Conservation (phyloP, 345 rosid species). For the Bruguiera sexangula region DNA sequence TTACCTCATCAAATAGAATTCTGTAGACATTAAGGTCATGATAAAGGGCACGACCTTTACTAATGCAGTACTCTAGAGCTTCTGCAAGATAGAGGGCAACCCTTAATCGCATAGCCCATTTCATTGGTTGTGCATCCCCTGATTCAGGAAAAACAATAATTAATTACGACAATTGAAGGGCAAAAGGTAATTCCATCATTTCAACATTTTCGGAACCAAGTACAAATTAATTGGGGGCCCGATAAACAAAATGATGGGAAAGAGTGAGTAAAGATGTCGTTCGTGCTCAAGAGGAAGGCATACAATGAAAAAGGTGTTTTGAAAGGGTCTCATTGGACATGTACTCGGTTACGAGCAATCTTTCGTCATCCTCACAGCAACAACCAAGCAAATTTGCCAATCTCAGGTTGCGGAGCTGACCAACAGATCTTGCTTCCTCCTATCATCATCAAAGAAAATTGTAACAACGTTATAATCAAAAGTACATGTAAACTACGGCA, state of each 20-base stretch:
- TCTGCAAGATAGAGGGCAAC: slow-evolving; percentile 89
- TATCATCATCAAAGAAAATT: slow-evolving; percentile 20
- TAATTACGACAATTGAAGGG: background rate
- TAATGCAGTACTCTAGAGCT: slow-evolving; percentile 85
- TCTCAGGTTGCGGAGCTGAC: slow-evolving; percentile 66
- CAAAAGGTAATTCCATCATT: background rate
- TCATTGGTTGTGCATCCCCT: slow-evolving; percentile 97
- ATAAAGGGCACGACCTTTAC: slow-evolving; percentile 85
- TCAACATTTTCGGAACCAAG: too few species aligned
- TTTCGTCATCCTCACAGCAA: slow-evolving; percentile 83
- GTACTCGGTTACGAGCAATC: slow-evolving; percentile 88
- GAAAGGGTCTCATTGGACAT: slow-evolving; percentile 94
- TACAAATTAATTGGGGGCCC: too few species aligned
- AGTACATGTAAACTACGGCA: background rate
- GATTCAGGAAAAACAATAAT: slow-evolving; percentile 18
- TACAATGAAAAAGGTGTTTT: slow-evolving; percentile 93
- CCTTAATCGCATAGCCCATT: slow-evolving; percentile 94
- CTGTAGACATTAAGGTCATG: slow-evolving; percentile 95
- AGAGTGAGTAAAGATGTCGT: background rate
- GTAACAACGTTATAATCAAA: background rate
- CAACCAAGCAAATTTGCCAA: slow-evolving; percentile 90
- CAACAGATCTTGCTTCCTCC: slow-evolving; percentile 95
- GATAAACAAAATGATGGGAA: background rate
- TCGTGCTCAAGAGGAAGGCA: slow-evolving; percentile 15
- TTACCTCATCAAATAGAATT: slow-evolving; percentile 84